phyloP scores from a whole-genome alignment of 2,329 filamentous ascomycete genomes.

The Rutstroemia sydowiana region DNA sequence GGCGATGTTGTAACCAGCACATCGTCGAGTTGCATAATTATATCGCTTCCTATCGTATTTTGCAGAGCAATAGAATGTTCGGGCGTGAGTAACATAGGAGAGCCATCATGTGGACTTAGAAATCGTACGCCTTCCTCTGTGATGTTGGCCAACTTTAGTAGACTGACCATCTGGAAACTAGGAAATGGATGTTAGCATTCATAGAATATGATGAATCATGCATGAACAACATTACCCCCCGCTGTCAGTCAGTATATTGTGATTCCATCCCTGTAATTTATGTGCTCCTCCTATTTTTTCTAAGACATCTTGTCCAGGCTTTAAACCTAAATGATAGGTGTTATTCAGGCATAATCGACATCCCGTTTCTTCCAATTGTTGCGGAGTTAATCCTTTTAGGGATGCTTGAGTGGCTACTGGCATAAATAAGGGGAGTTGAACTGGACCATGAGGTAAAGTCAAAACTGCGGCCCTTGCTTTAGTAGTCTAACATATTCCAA shows the following conservation, averaged over 20 bases:
- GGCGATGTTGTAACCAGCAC: conserved; percentile 95
- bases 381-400: conserved; percentile 86
- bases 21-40: conserved; percentile 99
- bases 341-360: conserved; percentile 95
- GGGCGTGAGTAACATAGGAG: conserved; percentile 92
- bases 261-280: conserved; percentile 87
- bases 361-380: conserved; percentile 81
- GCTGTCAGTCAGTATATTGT: conserved; percentile 85
- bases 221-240: conserved; percentile 47
- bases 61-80: conserved; percentile 95
- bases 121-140: conserved; percentile 94
- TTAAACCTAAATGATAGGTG: conserved; percentile 92
- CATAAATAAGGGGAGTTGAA: conserved; percentile 94
- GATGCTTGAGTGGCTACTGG: conserved; percentile 96
- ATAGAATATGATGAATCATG: background rate
- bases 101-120: conserved; percentile 90
- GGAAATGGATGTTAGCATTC: conserved; percentile 11
- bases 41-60: conserved; percentile 95
- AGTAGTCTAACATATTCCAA: conserved; percentile 58
- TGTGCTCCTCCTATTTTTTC: conserved; percentile 88
- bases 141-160: conserved; percentile 85
- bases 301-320: conserved; percentile 84
- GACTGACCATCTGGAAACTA: conserved; percentile 97
- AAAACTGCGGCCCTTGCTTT: conserved; percentile 86
- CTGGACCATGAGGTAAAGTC: conserved; percentile 82